A percentile compares a stretch with the other conserved stretches of the same genome.
Evolutionary conservation across 2,329 filamentous ascomycete genomes (phyloP).

Genomic region (Calycina herbarum): DNA sequence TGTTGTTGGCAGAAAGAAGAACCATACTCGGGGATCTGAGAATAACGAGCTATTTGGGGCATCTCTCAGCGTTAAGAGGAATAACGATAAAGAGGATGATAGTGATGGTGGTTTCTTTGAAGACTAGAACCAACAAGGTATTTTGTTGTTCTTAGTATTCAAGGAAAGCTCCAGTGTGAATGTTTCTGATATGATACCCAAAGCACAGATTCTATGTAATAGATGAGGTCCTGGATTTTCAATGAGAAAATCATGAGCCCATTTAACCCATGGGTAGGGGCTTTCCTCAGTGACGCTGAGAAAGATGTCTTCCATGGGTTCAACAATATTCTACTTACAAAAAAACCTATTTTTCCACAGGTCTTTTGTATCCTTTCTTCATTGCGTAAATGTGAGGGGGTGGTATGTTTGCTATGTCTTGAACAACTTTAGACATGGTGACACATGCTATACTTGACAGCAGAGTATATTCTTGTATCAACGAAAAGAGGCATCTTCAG

Average conservation of each 20-base stretch:
- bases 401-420: not conserved
- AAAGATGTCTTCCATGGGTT: not conserved
- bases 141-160: not conserved
- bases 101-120: constrained; percentile 62
- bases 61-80: constrained; percentile 18
- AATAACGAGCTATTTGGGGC: constrained; percentile 36
- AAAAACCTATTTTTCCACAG: not conserved
- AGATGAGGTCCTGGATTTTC: constrained; percentile 3
- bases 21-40: constrained; percentile 31
- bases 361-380: not conserved
- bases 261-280: not conserved
- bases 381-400: not conserved
- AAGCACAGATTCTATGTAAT: constrained; percentile 12
- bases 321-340: not conserved
- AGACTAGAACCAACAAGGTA: constrained; percentile 19
- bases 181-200: constrained; percentile 23
- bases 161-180: not conserved
- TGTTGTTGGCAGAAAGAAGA: constrained; percentile 26
- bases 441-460: not conserved
- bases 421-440: not conserved
- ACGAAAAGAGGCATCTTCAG: not conserved
- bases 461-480: not conserved
- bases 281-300: not conserved
- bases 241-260: constrained; percentile 6
- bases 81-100: constrained; percentile 42